Conservation (phyloP, 208 protist genomes). For the Leishmania gerbilli region DNA sequence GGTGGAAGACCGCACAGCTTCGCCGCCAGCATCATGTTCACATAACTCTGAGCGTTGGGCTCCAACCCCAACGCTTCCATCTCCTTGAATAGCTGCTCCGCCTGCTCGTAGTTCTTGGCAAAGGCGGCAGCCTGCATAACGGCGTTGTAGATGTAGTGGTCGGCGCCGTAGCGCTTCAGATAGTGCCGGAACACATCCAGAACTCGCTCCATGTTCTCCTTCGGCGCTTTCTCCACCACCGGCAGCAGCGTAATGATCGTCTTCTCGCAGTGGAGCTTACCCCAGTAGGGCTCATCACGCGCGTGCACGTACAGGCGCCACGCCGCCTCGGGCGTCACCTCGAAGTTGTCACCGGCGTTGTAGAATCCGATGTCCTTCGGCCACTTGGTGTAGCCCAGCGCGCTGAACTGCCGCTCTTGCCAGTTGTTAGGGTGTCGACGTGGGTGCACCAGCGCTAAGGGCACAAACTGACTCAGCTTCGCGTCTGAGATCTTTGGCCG, state of each 20-base stretch:
- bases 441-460: constrained; percentile 81
- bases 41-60: constrained; percentile 88
- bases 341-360: constrained; percentile 92
- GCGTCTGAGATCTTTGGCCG: constrained; percentile 79
- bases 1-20: constrained; percentile 53
- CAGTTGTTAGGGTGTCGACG: constrained; percentile 84
- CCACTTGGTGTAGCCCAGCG: constrained; percentile 88
- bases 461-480: constrained; percentile 73
- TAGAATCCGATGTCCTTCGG: constrained; percentile 91
- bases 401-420: constrained; percentile 85
- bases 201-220: constrained; percentile 66
- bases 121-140: constrained; percentile 92
- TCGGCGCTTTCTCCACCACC: constrained; percentile 72
- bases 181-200: constrained; percentile 84
- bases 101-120: constrained; percentile 69
- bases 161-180: constrained; percentile 85
- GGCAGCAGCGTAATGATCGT: constrained; percentile 81
- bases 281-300: constrained; percentile 80
- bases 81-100: constrained; percentile 68
- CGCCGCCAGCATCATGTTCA: constrained; percentile 92
- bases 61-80: constrained; percentile 75
- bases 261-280: constrained; percentile 81
- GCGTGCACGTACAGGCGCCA: constrained; percentile 72
- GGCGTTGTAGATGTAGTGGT: constrained; percentile 93
- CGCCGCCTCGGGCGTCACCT: constrained; percentile 82